Conservation (phyloP, 371 early-diverging fungal genomes). For the Mortierella sp. region DNA sequence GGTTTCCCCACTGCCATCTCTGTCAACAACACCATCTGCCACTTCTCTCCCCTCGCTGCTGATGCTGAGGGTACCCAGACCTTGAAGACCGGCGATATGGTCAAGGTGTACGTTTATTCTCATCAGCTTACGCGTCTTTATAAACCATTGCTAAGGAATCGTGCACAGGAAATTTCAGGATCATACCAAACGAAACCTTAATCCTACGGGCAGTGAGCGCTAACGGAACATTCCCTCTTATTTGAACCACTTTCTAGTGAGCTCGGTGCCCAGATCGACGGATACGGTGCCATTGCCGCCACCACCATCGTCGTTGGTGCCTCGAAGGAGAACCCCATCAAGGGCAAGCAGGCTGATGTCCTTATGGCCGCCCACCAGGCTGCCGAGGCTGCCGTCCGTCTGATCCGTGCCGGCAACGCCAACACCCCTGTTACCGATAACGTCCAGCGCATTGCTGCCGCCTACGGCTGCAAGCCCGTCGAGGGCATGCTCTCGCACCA, state of each 20-base stretch:
- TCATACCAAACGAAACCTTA: not conserved
- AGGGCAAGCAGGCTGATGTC: constrained; percentile 91
- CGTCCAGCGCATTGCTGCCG: constrained; percentile 83
- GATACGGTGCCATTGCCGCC: constrained; percentile 89
- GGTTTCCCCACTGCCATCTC: constrained; percentile 91
- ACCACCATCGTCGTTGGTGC: constrained; percentile 94
- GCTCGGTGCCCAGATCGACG: constrained; percentile 96
- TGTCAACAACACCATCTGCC: constrained; percentile 88
- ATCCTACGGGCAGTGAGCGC: not conserved
- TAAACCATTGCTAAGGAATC: not conserved
- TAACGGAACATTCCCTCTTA: not conserved
- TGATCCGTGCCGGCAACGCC: constrained; percentile 91
- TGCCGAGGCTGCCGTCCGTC: constrained; percentile 84
- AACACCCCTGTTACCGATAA: constrained; percentile 86
- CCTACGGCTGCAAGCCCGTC: constrained; percentile 89
- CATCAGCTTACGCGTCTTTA: constrained; percentile 4
- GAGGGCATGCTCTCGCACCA: constrained; percentile 95
- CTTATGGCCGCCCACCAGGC: constrained; percentile 91
- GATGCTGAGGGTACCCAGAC: constrained; percentile 69
- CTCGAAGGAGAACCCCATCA: constrained; percentile 79
- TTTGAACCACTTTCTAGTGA: constrained; percentile 62
- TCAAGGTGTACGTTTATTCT: constrained; percentile 79
- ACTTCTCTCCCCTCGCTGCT: constrained; percentile 83
- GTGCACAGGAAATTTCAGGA: not conserved
- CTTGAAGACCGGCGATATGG: constrained; percentile 88